Evolutionary conservation across 2,329 filamentous ascomycete species (phyloP).

Genomic region (Ilyonectria destructans): DNA sequence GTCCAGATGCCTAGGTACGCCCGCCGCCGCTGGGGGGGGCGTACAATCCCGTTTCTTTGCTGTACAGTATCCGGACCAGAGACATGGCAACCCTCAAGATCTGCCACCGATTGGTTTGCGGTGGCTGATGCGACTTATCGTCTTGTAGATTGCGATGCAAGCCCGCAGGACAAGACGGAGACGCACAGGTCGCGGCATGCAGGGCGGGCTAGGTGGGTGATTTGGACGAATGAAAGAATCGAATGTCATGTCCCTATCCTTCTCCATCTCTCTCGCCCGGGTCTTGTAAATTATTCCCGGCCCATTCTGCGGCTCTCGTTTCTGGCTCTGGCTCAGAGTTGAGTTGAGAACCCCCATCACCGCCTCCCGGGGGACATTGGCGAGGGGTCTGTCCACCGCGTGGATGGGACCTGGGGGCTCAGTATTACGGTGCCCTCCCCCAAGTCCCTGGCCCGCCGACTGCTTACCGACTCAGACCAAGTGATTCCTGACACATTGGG

Average conservation of each 20-base stretch:
- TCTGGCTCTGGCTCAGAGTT: conserved; percentile 35
- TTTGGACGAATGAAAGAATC: conserved; percentile 11
- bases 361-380: conserved; percentile 10
- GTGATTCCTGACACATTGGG: background rate
- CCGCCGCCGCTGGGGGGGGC: background rate
- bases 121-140: background rate
- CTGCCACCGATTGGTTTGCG: no score
- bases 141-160: background rate
- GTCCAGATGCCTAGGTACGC: background rate
- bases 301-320: conserved; percentile 13
- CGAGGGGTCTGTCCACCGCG: background rate
- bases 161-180: background rate
- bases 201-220: conserved; percentile 2
- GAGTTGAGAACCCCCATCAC: conserved; percentile 26
- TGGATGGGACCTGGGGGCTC: background rate
- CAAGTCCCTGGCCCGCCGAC: background rate
- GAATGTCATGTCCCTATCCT: conserved; percentile 22
- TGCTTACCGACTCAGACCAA: background rate
- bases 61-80: background rate
- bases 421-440: conserved; percentile 6
- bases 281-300: conserved; percentile 28
- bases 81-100: background rate
- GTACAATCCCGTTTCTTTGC: background rate
- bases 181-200: background rate
- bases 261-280: conserved; percentile 4